Evolutionary conservation across 2,329 filamentous ascomycete species (phyloP), one percentile per base, ranked within the genome.

Genomic region (Fusarium sp.): DNA sequence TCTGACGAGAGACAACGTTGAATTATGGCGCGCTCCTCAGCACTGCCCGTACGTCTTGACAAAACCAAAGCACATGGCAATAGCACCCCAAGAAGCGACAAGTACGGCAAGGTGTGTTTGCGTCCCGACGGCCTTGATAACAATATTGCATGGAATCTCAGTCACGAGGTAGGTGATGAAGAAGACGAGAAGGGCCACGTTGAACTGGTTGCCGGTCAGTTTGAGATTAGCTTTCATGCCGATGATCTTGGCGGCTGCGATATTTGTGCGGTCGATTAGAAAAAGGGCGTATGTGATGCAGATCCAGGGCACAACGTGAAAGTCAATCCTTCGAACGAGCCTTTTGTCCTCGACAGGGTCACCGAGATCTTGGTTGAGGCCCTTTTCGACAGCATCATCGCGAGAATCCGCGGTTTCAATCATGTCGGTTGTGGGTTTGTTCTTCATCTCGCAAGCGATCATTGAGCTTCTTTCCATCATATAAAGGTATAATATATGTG

Each of bases 191-290:
- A 64, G 45, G 3, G 47, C 68, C 5, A 69, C 61, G 13, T 59
- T 56, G 38, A 22, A 64, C 14, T 42, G 33, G n/a, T 50, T 67
- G 6, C 59, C 58, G 0, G 27, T 54, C 2, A 29, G 8, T 5
- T 38, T 27, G 6, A 61, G 59, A 38, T 67, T 59, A 8, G 42
- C 35, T 11, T 31, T 56, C 20, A 70, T 57, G 18, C 68, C 68
- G 18, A 50, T 54, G 35, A 67, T 61, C 22, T 61, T 66, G 18
- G 68, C 59, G 11, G 50, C 45, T n/a, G 56, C 68, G 11, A 67
- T 67, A 25, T 66, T 70, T 7, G 29, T 64, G 36, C 64, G 47
- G n/a, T 70, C 64, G 4, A 70, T 63, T 13, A 64, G 56, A 13
- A 33, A 59, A n/a, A 59, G 56, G 22, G 56, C 56, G n/a, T 63